A percentile compares a stretch with the other conserved stretches of the same genome.
phyloP scores from a whole-genome alignment of 2,329 filamentous ascomycete genomes.

The Grosmannia serpens region DNA sequence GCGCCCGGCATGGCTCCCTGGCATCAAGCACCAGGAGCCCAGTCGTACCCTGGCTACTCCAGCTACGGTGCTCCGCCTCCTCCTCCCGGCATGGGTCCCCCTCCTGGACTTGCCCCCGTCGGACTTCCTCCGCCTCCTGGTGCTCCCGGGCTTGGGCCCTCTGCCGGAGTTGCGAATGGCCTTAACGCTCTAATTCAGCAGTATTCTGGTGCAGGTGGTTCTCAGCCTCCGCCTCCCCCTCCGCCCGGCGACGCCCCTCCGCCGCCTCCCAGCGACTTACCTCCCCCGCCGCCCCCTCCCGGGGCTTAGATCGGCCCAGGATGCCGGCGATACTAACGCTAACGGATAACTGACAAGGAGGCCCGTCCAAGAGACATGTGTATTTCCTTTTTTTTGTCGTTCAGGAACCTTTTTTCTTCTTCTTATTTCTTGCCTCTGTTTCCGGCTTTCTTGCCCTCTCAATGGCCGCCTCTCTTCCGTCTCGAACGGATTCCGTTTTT shows the following conservation, averaged over 20 bases:
- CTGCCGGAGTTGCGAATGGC: conserved; percentile 41
- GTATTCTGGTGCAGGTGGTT: conserved; percentile 24
- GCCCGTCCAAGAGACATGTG: not conserved
- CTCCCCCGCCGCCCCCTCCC: conserved; percentile 21
- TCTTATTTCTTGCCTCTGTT: not conserved
- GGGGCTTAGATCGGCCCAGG: conserved; percentile 7
- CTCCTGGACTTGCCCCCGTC: conserved; percentile 7
- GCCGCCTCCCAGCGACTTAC: conserved; percentile 24
- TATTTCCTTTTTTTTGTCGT: not conserved
- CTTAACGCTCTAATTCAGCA: conserved; percentile 57
- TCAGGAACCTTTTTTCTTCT: not conserved
- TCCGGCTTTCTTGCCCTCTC: not conserved
- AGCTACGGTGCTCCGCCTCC: conserved; percentile 38
- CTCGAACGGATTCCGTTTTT: not conserved
- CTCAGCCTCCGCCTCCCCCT: conserved; percentile 10
- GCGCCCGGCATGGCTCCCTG: conserved; percentile 44
- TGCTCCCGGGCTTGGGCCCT: conserved; percentile 22
- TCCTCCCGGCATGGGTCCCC: conserved; percentile 23
- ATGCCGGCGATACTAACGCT: not conserved
- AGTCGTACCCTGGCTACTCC: conserved; percentile 16
- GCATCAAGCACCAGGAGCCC: conserved; percentile 23
- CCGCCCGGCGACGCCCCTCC: conserved; percentile 19
- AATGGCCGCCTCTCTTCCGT: not conserved
- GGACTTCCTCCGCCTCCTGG: conserved; percentile 4
- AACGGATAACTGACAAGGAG: not conserved